Base-by-base conservation (phyloP, 2,329 filamentous ascomycete species). In the Hymenoscyphus repandus region DNA sequence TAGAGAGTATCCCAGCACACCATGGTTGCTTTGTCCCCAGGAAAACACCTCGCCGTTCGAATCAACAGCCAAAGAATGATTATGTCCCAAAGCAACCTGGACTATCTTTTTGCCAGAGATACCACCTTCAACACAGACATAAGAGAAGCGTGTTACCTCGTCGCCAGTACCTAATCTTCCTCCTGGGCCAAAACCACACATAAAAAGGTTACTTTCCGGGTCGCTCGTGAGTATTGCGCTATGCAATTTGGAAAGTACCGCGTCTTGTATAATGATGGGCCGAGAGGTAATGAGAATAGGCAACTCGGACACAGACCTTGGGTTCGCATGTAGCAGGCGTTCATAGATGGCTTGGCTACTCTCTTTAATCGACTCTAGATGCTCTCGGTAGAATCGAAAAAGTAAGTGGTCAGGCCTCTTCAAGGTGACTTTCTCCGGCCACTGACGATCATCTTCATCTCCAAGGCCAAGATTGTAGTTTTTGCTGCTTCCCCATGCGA, bases 401-500 rank as follows among this genome's bases (percentile, higher is more conserved):
- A 96, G 68, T 1, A 97, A 74, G 63, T 89, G 82, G 20, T 88
- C 83, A 0, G 93, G 90, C 13, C 92, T 82, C 49, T 82, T 80
- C 32, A 97, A 69, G 31, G 77, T 73, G 10, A 96, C 82, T 9
- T 90, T 86, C 66, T 97, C 93, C 0, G 93, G 93, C 62, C 86
- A 95, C 57, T 97, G 91, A 2, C 93, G 83, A 65, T 99, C 92
- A 66, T 96, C 90, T 62, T 95, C 86, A 64, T 99, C 91, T n/a
- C 91, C 91, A 53, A 97, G 85, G 1, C 93, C 93, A 18, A 99
- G 78, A 0, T 88, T 93, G 9, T 95, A 71, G 60, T 99, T 99
- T 64, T 93, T 95, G 70, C 96, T 99, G 69, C 91, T 97, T 45
- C 93, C 93, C 69, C 97, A 96, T 1, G 90, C 86, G 63, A 90